phyloP scores from a whole-genome alignment of 2,329 filamentous ascomycete genomes.

The Bipolaris zeicola region DNA sequence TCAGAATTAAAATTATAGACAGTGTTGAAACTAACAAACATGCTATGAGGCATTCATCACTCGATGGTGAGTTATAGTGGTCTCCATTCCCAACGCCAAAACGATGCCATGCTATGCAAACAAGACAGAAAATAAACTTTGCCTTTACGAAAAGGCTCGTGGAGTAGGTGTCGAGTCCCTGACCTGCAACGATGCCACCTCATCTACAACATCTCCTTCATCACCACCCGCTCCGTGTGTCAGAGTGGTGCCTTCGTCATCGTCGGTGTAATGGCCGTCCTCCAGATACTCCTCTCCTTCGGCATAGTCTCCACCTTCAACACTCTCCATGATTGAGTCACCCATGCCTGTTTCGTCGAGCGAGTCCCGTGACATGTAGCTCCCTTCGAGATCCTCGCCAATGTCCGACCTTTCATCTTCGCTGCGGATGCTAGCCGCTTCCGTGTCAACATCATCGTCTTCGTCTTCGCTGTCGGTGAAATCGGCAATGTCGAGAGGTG shows the following conservation, averaged over 20 bases:
- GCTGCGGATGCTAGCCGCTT: constrained; percentile 50
- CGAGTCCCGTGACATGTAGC: constrained; percentile 61
- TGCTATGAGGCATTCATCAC: neutral
- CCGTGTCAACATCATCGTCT: constrained; percentile 49
- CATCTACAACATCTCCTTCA: neutral
- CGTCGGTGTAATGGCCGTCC: constrained; percentile 28
- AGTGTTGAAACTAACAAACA: neutral
- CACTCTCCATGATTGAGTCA: constrained; percentile 58
- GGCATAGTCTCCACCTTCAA: constrained; percentile 49
- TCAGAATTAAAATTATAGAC: neutral
- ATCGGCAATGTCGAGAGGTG: constrained; percentile 81
- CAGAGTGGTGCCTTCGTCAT: constrained; percentile 28
- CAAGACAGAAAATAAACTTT: constrained; percentile 2
- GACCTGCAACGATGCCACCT: constrained; percentile 21
- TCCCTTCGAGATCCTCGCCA: constrained; percentile 58
- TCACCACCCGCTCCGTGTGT: constrained; percentile 16
- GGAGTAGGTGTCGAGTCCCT: constrained; percentile 32
- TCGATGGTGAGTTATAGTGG: neutral
- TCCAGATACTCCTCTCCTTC: constrained; percentile 29
- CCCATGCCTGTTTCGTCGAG: constrained; percentile 54
- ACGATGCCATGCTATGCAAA: constrained; percentile 25
- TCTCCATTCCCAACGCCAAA: constrained; percentile 13
- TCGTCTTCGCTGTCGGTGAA: constrained; percentile 80
- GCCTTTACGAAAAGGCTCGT: constrained; percentile 19
- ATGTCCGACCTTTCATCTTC: constrained; percentile 59